These are phyloP conservation scores for Gastrolobium bilobum DNA, from an alignment of 306 rosid genomes.

Conservation along the genomic window DNA sequence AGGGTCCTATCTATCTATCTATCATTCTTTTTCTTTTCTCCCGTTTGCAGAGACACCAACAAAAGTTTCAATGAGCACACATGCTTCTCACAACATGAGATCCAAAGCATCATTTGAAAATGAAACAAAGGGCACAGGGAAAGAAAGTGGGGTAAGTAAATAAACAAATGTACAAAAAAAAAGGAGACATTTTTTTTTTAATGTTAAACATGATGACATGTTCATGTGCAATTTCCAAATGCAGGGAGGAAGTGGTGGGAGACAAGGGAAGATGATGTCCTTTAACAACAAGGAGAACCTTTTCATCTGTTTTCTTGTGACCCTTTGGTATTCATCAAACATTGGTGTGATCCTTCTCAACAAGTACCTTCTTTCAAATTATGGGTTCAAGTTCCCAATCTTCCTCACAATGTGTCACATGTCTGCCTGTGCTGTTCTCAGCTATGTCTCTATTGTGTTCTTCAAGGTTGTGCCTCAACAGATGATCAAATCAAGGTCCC, in stretches of 20 bases:
- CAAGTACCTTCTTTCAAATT: conserved; percentile 88
- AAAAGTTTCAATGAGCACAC: conserved; percentile 44
- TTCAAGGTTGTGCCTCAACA: conserved; percentile 89
- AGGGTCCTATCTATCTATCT: not conserved
- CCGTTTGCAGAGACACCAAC: not conserved
- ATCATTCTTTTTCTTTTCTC: not conserved
- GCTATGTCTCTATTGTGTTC: conserved; percentile 85
- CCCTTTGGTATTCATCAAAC: conserved; percentile 90
- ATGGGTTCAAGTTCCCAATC: conserved; percentile 93
- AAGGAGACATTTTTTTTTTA: not conserved
- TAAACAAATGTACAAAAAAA: not conserved
- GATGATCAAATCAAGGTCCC: conserved; percentile 83
- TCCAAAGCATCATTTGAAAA: conserved; percentile 48
- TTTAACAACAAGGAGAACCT: conserved; percentile 59
- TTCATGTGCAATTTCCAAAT: conserved; percentile 46
- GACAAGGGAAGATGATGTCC: conserved; percentile 53
- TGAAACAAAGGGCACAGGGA: conserved; percentile 38
- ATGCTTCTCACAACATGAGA: conserved; percentile 53
- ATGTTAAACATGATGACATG: conserved; percentile 36
- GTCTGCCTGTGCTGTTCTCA: conserved; percentile 94
- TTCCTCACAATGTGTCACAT: conserved; percentile 99
- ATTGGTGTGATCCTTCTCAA: conserved; percentile 95
- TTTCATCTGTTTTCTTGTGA: conserved; percentile 72
- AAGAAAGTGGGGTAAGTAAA: conserved; percentile 46
- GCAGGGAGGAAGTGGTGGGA: conserved; percentile 49